Evolutionary conservation across 2,329 filamentous ascomycete species (phyloP).

Genomic region (Chrysosporium queenslandicum): DNA sequence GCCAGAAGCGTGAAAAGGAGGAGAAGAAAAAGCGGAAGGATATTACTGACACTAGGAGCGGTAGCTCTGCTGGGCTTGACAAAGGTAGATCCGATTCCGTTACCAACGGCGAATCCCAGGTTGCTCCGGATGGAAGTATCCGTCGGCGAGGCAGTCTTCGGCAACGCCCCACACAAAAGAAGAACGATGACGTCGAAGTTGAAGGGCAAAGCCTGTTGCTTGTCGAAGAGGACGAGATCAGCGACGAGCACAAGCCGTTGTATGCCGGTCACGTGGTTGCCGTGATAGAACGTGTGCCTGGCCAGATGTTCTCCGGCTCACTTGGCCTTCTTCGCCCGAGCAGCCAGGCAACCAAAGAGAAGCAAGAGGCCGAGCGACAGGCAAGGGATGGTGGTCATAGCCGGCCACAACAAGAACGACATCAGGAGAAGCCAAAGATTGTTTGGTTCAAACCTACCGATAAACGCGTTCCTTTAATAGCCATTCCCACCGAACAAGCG

Average conservation of each 20-base stretch:
- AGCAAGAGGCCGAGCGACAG: constrained; percentile 92
- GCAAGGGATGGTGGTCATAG: constrained; percentile 73
- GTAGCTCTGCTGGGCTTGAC: constrained; percentile 61
- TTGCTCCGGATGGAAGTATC: constrained; percentile 67
- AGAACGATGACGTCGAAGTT: constrained; percentile 98
- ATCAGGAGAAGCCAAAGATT: constrained; percentile 97
- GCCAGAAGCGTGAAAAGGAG: constrained; percentile 97
- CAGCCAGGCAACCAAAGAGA: constrained; percentile 98
- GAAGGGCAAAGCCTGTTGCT: constrained; percentile 94
- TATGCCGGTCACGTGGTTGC: constrained; percentile 96
- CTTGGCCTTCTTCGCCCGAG: constrained; percentile 88
- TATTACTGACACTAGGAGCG: constrained; percentile 79
- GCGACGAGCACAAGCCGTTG: constrained; percentile 92
- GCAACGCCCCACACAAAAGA: constrained; percentile 96
- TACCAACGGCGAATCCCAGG: constrained; percentile 50
- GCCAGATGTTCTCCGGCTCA: constrained; percentile 98
- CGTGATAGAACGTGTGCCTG: constrained; percentile 90
- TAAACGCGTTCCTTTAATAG: constrained; percentile 95
- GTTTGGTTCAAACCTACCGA: constrained; percentile 99
- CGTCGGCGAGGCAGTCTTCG: constrained; percentile 88
- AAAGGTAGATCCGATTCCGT: constrained; percentile 51
- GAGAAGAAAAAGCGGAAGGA: constrained; percentile 99
- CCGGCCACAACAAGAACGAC: constrained; percentile 65
- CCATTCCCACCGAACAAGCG: constrained; percentile 95
- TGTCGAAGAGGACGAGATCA: constrained; percentile 97